Evolutionary conservation across 345 rosid genomes (phyloP).

Genomic region (Eucalyptus virginea): DNA sequence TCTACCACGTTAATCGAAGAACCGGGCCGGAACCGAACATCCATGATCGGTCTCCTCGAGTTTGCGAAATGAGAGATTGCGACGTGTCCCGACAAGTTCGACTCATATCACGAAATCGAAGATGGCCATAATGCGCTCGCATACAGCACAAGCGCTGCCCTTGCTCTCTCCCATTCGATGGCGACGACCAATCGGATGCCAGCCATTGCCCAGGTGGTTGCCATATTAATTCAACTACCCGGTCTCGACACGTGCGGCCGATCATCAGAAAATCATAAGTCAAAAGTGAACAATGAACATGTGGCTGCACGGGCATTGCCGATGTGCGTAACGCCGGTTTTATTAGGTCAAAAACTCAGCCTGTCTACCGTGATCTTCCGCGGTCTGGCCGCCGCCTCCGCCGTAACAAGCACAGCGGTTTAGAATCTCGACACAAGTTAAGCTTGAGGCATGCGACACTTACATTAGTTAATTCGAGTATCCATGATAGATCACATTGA

Average conservation of each 20-base stretch:
- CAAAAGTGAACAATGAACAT: background rate
- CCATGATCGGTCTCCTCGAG: background rate
- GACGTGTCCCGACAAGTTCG: background rate
- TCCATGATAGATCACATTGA: rapidly evolving
- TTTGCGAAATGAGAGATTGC: background rate
- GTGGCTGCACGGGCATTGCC: background rate
- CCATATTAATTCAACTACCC: background rate
- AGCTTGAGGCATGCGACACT: background rate
- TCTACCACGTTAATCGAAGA: background rate
- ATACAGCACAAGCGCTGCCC: background rate
- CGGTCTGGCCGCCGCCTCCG: background rate
- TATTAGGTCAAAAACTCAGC: background rate
- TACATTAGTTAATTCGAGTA: background rate
- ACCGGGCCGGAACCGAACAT: background rate
- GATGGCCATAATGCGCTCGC: background rate
- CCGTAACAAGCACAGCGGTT: rapidly evolving
- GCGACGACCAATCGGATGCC: background rate
- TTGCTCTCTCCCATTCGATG: background rate
- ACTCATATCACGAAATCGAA: background rate
- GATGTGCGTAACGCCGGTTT: background rate
- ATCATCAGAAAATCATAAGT: background rate
- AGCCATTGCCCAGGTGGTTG: background rate
- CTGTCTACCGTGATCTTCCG: background rate
- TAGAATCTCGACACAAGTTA: background rate
- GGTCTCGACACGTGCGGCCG: background rate